phyloP scores from a whole-genome alignment of 163 green algal genomes.

The Chlorella variabilis region DNA sequence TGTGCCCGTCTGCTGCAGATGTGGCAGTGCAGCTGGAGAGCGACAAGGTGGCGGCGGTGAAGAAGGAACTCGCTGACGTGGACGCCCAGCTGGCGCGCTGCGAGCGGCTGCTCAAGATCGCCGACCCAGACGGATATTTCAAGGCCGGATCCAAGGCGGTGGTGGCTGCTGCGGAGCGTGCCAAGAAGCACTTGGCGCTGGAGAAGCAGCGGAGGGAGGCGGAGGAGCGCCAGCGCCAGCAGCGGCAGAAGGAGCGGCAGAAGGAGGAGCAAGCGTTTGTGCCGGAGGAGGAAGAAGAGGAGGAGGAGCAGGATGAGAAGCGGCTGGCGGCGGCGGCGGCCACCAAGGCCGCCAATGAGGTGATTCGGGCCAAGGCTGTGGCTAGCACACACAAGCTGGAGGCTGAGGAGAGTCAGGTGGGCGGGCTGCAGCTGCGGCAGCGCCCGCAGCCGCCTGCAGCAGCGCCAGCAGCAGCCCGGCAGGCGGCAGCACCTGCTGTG shows the following conservation, averaged over 20 bases:
- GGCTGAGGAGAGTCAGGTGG: constrained; percentile 1
- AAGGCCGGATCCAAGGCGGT: constrained; percentile 51
- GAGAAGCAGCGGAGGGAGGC: constrained; percentile 45
- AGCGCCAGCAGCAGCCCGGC: neutral
- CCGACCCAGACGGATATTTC: constrained; percentile 71
- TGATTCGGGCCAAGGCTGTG: constrained; percentile 6
- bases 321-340: constrained; percentile 8
- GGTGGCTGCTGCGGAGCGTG: constrained; percentile 27
- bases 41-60: constrained; percentile 67
- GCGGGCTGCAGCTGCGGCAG: constrained; percentile 23
- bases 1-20: no score
- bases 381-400: constrained; percentile 27
- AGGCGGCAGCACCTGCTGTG: neutral
- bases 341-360: constrained; percentile 5
- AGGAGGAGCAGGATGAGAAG: constrained; percentile 17
- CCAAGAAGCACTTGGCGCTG: constrained; percentile 40
- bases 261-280: constrained; percentile 9
- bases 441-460: neutral
- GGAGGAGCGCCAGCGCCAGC: constrained; percentile 43
- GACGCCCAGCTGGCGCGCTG: constrained; percentile 62
- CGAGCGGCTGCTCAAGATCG: constrained; percentile 68
- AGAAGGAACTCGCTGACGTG: constrained; percentile 59
- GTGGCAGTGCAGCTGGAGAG: constrained; percentile 67
- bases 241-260: constrained; percentile 15
- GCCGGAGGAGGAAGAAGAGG: constrained; percentile 27